Conservation (phyloP, 225 moss, liverwort and hornwort species). For the Bryoerythrophyllum caledonicum region DNA sequence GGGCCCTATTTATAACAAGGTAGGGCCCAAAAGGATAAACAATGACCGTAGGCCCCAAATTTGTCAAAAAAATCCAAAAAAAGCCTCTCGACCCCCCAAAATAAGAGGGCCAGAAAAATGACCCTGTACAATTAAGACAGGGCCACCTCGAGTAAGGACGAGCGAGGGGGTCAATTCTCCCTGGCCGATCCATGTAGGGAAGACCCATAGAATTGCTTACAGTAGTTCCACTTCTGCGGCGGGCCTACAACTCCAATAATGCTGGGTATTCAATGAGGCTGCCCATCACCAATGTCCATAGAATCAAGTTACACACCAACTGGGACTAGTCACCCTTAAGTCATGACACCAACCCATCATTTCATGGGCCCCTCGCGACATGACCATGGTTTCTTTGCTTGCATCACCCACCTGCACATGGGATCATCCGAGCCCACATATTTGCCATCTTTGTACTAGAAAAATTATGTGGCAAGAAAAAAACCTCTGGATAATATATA, state of each 20-base stretch:
- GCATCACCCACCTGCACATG: neutral
- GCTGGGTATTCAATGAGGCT: constrained; percentile 3
- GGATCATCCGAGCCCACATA: neutral
- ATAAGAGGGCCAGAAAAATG: no score
- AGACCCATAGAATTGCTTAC: neutral
- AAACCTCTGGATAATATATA: no score
- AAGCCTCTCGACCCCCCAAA: no score
- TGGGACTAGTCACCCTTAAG: neutral
- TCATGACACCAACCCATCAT: neutral
- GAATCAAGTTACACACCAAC: neutral
- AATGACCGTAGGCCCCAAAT: no score
- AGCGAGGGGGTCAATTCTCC: no score
- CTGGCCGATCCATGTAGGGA: neutral
- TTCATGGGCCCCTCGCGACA: neutral
- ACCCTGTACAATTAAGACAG: no score
- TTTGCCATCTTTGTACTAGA: no score
- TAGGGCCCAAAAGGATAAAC: no score
- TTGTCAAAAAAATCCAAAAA: no score
- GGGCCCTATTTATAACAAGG: no score
- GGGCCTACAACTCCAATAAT: constrained; percentile 11
- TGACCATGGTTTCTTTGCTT: neutral
- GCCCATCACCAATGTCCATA: neutral
- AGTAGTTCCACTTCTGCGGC: neutral
- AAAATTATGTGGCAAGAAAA: no score
- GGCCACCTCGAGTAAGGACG: no score